Evolutionary conservation across 129 eudicot genomes (phyloP), one percentile per base, ranked within the genome.

Genomic region (Artemisia annua): DNA sequence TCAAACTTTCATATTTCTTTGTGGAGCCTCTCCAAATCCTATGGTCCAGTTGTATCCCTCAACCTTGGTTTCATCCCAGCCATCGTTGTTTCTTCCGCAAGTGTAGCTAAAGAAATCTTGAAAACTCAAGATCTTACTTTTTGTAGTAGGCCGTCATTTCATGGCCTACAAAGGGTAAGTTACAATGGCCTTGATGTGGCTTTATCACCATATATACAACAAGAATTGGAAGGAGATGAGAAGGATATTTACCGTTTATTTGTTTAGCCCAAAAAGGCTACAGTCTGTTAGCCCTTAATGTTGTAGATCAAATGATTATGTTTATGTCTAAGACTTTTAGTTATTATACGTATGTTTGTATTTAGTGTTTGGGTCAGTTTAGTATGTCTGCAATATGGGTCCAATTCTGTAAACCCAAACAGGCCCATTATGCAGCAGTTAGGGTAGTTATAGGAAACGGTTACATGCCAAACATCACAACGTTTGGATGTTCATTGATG

Each of bases 21-120:
- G 30, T 59, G 69, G 77, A 22, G 54, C 16, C 78, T 81, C 24
- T 69, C 84, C 63, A 62, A 74, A 63, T 26, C 63, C 3, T 81
- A 81, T 19, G 84, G 84, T 46, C 77, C 84, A 7, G 65, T 81
- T 11, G 49, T 81, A 64, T 81, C 30, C 18, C 58, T 81, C 3
- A 54, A 16, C 5, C 43, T 75, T 0, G 84, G 84, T 15, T 70
- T 51, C n/a, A 57, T 81, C 26, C 80, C 71, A 54, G 48, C 74
- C 0, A 14, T 81, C 15, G 81, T 75, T 32, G 73, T 80, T 60
- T 80, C 84, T 50, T 74, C 84, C 0, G 65, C 79, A 1, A 67
- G 50, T 73, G 26, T 74, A 32, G 84, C 80, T 1, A 80, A 67
- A 67, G 83, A 67, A 78, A 48, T 82, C 18, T 16, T 82, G 19